Base-by-base conservation (phyloP, 2,329 filamentous ascomycete species). In the Diplodia corticola region DNA sequence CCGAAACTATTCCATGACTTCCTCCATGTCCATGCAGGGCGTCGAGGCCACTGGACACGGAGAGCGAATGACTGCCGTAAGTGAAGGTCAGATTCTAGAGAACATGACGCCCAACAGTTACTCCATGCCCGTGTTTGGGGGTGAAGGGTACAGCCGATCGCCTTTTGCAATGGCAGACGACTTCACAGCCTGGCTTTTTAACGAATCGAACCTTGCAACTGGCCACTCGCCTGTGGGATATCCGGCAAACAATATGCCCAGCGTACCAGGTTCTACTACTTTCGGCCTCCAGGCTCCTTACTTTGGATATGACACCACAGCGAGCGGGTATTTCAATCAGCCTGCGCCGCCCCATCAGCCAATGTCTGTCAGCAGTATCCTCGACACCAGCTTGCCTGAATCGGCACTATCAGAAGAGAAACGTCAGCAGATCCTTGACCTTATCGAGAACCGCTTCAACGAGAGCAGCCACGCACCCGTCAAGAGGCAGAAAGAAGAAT, bases 131-230 rank as follows among this genome's bases (percentile, higher is more conserved):
- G 89, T 97, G 28, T 97, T 97, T 77, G 92, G 92, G 17, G 89
- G 86, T 28, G 92, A 96, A 71, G 89, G 87, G 20, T 89, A 92
- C 68, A 93, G 91, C 71, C 91, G 94, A 66, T 96, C 93, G 2
- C 93, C 94, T 0, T 94, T 94, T 74, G 89, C 90, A 9, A 91
- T 96, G 81, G 90, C 91, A 0, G 92, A 96, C 74, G 92, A 96
- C 73, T 95, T 95, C 73, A 89, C 93, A 69, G 89, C 90, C 5
- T 96, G 91, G 83, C 78, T 96, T 28, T 96, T 96, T 78, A 93
- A 91, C 74, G 88, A 88, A 40, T 84, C 85, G 20, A 81, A 85
- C 17, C 80, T 85, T 33, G 74, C 75, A 33, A 71, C 77, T 40
- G 74, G 74, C 30, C 73, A 73, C 35, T 78, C 76, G 20, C 77